Evolutionary conservation across 495 filamentous ascomycete species (phyloP).

Genomic region (Xylaria palmicola): DNA sequence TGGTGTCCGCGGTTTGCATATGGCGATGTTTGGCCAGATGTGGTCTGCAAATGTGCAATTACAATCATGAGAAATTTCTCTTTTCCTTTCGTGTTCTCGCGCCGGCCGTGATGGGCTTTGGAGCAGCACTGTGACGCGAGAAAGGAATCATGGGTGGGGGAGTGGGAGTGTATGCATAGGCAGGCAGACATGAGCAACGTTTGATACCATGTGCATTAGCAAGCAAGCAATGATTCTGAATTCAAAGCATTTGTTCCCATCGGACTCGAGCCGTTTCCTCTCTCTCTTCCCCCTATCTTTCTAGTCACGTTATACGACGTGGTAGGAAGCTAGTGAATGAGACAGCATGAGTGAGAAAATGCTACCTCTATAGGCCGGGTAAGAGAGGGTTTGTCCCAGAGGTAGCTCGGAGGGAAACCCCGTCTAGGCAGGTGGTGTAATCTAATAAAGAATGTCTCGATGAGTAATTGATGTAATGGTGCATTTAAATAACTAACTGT

Average conservation of each 20-base stretch:
- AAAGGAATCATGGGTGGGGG: slow-evolving; percentile 1
- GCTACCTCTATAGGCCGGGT: no score
- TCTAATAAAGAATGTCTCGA: no score
- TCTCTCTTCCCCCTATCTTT: no score
- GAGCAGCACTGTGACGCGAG: background rate
- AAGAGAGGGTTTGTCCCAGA: no score
- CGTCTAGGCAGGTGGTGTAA: no score
- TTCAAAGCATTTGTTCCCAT: background rate
- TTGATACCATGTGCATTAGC: slow-evolving; percentile 19
- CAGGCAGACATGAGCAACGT: slow-evolving; percentile 10
- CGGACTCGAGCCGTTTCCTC: background rate
- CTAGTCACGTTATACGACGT: no score
- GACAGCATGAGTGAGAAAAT: no score
- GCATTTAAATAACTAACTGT: no score
- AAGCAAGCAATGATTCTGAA: slow-evolving; percentile 10
- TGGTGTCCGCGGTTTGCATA: background rate
- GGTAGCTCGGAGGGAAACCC: no score
- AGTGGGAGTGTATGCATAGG: slow-evolving; percentile 1
- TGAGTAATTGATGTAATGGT: no score
- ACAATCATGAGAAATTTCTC: background rate
- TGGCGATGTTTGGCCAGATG: background rate
- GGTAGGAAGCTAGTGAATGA: no score
- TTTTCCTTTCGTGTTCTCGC: background rate
- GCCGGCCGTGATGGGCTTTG: background rate
- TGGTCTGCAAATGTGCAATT: background rate